Evolutionary conservation across 2,329 filamentous ascomycete genomes (phyloP).

Genomic region (Alternaria triticimaculans): DNA sequence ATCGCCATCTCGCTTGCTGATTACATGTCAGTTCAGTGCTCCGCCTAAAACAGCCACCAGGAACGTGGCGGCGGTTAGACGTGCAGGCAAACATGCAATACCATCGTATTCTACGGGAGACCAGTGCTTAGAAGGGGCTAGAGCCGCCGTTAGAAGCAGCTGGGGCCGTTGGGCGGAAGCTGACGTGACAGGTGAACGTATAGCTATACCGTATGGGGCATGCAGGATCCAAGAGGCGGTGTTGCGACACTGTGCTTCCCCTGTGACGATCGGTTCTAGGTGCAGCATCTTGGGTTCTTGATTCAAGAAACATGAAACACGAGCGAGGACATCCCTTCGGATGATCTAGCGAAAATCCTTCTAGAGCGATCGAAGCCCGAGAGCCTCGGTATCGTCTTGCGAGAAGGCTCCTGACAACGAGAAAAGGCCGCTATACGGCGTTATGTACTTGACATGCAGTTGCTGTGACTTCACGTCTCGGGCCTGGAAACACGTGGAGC

Average conservation of each 20-base stretch:
- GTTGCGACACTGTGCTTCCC: background rate
- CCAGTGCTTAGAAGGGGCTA: slow-evolving; percentile 17
- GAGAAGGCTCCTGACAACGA: background rate
- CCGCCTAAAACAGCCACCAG: slow-evolving; percentile 23
- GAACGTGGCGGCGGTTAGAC: slow-evolving; percentile 9
- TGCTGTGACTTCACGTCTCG: background rate
- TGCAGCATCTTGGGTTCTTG: slow-evolving; percentile 1
- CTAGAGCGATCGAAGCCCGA: background rate
- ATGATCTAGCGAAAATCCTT: background rate
- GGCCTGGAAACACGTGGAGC: background rate
- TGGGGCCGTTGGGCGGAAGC: slow-evolving; percentile 20
- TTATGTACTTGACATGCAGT: background rate
- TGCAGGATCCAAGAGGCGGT: background rate
- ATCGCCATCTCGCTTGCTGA: slow-evolving; percentile 28
- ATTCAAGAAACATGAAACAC: slow-evolving; percentile 8
- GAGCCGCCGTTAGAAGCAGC: slow-evolving; percentile 23
- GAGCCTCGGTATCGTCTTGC: background rate
- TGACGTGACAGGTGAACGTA: slow-evolving; percentile 8
- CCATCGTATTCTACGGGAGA: slow-evolving; percentile 20
- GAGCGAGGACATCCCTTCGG: background rate
- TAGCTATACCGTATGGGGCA: background rate
- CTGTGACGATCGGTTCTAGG: slow-evolving; percentile 12
- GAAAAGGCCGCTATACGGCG: background rate
- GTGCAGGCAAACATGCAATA: slow-evolving; percentile 10
- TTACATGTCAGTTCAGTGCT: slow-evolving; percentile 15